Conservation (phyloP, 2,329 filamentous ascomycete genomes). For the Lecanoromycetidae sp. region DNA sequence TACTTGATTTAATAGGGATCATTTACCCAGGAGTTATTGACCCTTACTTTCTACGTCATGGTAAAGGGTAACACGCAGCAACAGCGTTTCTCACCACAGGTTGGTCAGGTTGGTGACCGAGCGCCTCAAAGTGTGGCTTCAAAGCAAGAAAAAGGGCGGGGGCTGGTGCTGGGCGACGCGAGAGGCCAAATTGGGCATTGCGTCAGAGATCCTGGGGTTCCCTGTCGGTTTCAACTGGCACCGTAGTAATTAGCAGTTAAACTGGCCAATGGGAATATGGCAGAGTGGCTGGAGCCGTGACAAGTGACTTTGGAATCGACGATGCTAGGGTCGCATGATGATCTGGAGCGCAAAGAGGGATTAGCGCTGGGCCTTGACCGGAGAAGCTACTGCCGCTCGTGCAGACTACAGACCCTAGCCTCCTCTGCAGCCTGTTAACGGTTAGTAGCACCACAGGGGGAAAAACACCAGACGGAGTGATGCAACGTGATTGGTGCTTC, state of each 20-base stretch:
- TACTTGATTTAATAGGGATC: not conserved
- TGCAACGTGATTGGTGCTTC: no score
- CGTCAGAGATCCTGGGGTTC: not conserved
- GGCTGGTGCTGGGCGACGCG: not conserved
- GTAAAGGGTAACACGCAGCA: conserved; percentile 2
- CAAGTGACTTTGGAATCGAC: conserved; percentile 3
- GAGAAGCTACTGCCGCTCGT: not conserved
- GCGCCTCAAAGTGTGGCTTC: conserved; percentile 16
- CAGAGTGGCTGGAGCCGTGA: not conserved
- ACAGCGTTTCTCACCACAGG: not conserved
- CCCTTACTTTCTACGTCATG: conserved; percentile 6
- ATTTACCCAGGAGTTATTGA: not conserved
- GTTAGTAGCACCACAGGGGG: no score
- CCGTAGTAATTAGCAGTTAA: not conserved
- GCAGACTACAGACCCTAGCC: no score
- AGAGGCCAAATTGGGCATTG: not conserved
- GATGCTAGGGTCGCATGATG: not conserved
- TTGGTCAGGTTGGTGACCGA: not conserved
- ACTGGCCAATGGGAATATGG: not conserved
- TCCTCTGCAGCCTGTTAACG: not conserved
- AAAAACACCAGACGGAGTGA: no score
- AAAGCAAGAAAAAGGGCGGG: conserved; percentile 8
- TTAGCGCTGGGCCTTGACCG: not conserved
- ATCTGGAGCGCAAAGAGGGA: not conserved
- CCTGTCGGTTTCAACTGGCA: not conserved